Base-by-base conservation (phyloP, 495 filamentous ascomycete genomes). In the Neurospora sp. region DNA sequence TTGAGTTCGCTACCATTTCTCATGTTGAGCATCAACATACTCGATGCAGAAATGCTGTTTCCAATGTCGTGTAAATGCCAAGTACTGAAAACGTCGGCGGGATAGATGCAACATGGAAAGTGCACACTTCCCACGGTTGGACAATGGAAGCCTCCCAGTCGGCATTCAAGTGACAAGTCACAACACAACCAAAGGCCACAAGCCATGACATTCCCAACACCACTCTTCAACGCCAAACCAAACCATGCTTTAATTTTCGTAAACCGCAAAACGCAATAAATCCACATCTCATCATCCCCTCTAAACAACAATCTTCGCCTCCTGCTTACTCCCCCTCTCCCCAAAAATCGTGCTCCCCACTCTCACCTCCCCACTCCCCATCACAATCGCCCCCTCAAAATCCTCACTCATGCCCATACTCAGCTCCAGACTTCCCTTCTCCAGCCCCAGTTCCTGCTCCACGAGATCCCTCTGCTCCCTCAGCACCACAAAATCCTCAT, bases 321-420 rank as follows among this genome's bases (percentile, higher is more conserved):
- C 90, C 70, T 86, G 83, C 85, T 90, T 96, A 34, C 87, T 82
- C 69, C 92, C 92, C 79, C 96, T 84, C 77, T 89, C 84, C 39
- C 96, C 96, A 82, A 99, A 99, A 62, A 99, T 96, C 21, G 92
- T 93, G 75, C 92, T 98, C 4, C 96, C 96, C 24, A 99, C 89
- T n/a, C 96, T 86, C n/a, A 99, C 94, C 86, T 98, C 93, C 76
- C 89, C 88, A 84, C 94, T 96, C 0, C 96, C 96, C 83, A 91
- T 82, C 19, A 78, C 81, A 81, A 99, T 92, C 17, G 95, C 96
- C 1, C 91, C 92, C 83, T 98, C 96, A 80, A 92, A 99, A 84
- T 99, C 96, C 78, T 90, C 89, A 80, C 94, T 97, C 96, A 99
- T 99, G 4, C 89, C 89, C 89, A 90, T 90, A 75, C 88, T 90